A percentile compares a stretch with the other conserved stretches of the same genome.
phyloP scores from a whole-genome alignment of 2,329 filamentous ascomycete species.

The Hypoxylon sp. region DNA sequence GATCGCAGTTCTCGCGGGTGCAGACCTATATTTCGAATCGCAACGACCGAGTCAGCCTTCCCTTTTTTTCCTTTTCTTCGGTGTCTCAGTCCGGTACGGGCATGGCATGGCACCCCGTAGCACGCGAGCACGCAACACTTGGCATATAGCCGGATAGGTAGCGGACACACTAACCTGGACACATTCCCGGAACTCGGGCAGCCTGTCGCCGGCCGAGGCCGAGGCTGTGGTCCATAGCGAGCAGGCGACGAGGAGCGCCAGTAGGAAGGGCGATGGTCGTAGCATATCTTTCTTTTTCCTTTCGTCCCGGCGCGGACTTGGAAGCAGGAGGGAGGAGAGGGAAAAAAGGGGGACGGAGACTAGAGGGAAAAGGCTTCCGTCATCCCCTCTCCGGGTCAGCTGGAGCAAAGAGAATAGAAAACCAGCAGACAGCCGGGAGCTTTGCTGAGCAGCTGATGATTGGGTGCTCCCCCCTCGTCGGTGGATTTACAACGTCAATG shows the following conservation, averaged over 20 bases:
- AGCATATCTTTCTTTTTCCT: too few species aligned
- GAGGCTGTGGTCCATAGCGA: constrained; percentile 54
- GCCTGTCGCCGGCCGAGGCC: constrained; percentile 82
- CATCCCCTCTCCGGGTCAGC: background rate
- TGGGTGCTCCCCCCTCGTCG: background rate
- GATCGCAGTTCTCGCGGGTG: constrained; percentile 78
- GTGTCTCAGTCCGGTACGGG: background rate
- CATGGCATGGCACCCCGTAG: background rate
- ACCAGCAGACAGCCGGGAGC: too few species aligned
- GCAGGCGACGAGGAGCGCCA: constrained; percentile 48
- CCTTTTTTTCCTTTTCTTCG: constrained; percentile 2
- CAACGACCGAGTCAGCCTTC: constrained; percentile 19
- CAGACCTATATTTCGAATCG: constrained; percentile 72
- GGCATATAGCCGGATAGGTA: too few species aligned
- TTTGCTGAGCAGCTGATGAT: background rate
- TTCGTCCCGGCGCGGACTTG: constrained; percentile 32
- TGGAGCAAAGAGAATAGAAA: constrained; percentile 13
- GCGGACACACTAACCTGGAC: constrained; percentile 76
- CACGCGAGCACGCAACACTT: too few species aligned
- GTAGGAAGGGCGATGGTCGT: constrained; percentile 31
- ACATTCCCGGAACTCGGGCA: constrained; percentile 89
- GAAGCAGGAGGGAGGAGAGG: background rate
- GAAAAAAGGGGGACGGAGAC: background rate
- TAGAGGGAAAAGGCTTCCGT: too few species aligned
- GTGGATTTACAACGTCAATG: background rate